Evolutionary conservation across 306 rosid species (phyloP), one percentile per base, ranked within the genome.

Genomic region (Ziziphus jujuba): DNA sequence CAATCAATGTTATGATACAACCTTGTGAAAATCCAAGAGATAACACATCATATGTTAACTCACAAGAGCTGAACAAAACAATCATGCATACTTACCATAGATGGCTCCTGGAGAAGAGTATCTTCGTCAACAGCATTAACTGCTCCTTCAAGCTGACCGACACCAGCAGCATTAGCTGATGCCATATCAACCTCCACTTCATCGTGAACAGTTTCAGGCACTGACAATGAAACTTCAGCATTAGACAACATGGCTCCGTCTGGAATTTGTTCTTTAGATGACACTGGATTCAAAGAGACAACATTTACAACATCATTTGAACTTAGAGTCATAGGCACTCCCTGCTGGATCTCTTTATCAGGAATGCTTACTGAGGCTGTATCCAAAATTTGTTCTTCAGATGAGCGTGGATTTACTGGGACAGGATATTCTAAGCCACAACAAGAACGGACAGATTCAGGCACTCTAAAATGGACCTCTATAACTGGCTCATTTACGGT

Each of bases 131-230:
- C 22, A 9, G 76, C 59, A 72, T 49, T 65, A 67, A n/a, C 70
- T 51, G 47, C 56, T 71, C 56, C 75, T 58, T 79, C 86, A 71
- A 8, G 81, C 65, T 67, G 82, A 52, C 71, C 70, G 16, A 68
- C 58, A 53, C 50, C 52, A 59, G 70, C 60, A 71, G 20, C 76
- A 77, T 49, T 50, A 59, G 70, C 77, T 59, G 79, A 43, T 33
- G 71, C 45, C 14, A 61, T 58, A 67, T 56, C 68, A 65, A 63
- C 77, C 65, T 63, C 84, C 67, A 77, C 70, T 61, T 71, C 68
- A 61, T 49, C 56, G 49, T 44, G 57, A 63, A 75, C 62, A 73
- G 59, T 56, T 74, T 64, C 43, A 21, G 34, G 36, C 64, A 35
- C 70, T 31, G n/a, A 25, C 5, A 34, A 25, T 63, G 40, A 16